Evolutionary conservation across 208 protist genomes (phyloP).

Genomic region (Leishmania braziliensis): DNA sequence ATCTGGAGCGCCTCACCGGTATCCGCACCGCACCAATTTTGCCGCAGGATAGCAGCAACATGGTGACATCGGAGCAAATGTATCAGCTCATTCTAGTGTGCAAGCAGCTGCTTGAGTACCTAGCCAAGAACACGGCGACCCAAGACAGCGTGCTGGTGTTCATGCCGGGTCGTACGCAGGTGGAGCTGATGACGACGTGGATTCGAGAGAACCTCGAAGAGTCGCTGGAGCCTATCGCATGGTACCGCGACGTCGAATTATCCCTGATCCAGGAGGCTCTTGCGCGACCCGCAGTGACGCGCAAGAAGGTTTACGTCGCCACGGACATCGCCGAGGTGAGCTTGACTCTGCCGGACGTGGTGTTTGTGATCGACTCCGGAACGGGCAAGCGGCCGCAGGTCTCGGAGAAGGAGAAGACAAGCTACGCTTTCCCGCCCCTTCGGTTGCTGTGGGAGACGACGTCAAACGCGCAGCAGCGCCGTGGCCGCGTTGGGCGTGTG

Average conservation of each 20-base stretch:
- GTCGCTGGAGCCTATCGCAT: conserved; percentile 79
- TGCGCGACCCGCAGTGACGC: conserved; percentile 71
- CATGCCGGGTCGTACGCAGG: conserved; percentile 86
- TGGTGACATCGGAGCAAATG: conserved; percentile 62
- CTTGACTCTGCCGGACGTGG: conserved; percentile 96
- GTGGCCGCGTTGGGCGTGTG: conserved; percentile 78
- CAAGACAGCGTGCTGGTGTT: conserved; percentile 94
- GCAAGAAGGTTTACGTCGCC: conserved; percentile 93
- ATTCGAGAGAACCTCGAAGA: conserved; percentile 66
- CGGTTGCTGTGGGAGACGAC: conserved; percentile 75
- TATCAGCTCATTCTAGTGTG: conserved; percentile 66
- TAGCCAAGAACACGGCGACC: conserved; percentile 52
- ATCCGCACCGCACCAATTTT: conserved; percentile 37
- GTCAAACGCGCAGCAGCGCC: conserved; percentile 69
- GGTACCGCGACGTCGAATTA: conserved; percentile 86
- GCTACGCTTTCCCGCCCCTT: conserved; percentile 78
- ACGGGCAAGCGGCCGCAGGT: conserved; percentile 77
- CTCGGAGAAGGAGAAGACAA: conserved; percentile 38
- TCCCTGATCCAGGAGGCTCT: conserved; percentile 90
- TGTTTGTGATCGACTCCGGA: conserved; percentile 96
- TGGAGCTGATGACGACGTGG: conserved; percentile 57
- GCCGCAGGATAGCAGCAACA: conserved; percentile 31
- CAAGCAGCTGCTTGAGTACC: conserved; percentile 62
- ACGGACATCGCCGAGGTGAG: conserved; percentile 98
- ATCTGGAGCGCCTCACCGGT: conserved; percentile 63